A percentile compares a stretch with the other conserved stretches of the same genome.
Evolutionary conservation across 148 eudicot species (phyloP).

Genomic region (Drosera capensis): DNA sequence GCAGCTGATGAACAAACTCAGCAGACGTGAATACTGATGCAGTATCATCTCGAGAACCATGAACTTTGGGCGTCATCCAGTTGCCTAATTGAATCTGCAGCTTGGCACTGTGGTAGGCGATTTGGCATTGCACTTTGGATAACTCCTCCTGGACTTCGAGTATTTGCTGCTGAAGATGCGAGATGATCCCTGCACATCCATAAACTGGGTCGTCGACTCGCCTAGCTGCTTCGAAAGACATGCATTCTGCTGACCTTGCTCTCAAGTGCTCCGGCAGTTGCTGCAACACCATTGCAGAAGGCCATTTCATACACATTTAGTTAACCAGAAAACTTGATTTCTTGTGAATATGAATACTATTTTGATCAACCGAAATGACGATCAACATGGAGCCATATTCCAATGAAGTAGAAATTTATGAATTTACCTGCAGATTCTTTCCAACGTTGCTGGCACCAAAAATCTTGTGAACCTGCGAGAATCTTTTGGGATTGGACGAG

Average conservation of each 20-base stretch:
- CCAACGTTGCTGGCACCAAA: slow-evolving; percentile 33
- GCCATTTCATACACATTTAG: background rate
- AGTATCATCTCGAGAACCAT: background rate
- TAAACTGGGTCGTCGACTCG: slow-evolving; percentile 29
- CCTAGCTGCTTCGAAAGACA: slow-evolving; percentile 20
- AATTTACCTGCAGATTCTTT: slow-evolving; percentile 28
- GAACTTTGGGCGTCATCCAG: background rate
- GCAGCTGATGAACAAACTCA: background rate
- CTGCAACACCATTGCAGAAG: slow-evolving; percentile 7
- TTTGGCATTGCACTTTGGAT: slow-evolving; percentile 13
- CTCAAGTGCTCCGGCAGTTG: slow-evolving; percentile 14
- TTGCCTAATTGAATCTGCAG: background rate
- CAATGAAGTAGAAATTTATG: background rate
- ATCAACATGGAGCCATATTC: too few relatives aligned
- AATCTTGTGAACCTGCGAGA: slow-evolving; percentile 27
- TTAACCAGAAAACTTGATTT: too few relatives aligned
- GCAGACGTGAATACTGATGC: background rate
- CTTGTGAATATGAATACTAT: too few relatives aligned
- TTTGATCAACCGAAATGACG: too few relatives aligned
- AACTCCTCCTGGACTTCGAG: slow-evolving; percentile 19
- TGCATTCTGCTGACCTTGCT: slow-evolving; percentile 22
- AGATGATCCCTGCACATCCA: slow-evolving; percentile 21
- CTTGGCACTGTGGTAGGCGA: slow-evolving; percentile 7
- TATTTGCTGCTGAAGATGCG: slow-evolving; percentile 22
- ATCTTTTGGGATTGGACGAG: slow-evolving; percentile 22